phyloP scores from a whole-genome alignment of 768 basidiomycete species.

The Pluteus cervinus region DNA sequence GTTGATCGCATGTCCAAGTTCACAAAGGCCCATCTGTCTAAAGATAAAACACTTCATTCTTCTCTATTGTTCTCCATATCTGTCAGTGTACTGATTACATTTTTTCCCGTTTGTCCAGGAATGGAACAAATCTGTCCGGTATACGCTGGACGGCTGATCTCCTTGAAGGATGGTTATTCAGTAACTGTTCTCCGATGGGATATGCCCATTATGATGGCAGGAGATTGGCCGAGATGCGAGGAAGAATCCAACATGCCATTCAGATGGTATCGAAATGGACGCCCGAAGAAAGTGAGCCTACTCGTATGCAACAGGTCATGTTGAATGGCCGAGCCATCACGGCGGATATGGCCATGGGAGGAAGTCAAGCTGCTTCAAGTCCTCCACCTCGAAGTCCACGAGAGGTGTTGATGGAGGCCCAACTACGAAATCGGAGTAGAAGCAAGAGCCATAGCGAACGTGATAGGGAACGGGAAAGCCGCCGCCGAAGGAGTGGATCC shows the following conservation, averaged over 20 bases:
- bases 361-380: too few relatives aligned
- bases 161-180: conserved; percentile 53
- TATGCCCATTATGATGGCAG: conserved; percentile 42
- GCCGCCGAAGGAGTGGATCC: too few relatives aligned
- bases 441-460: too few relatives aligned
- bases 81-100: conserved; percentile 13
- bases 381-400: too few relatives aligned
- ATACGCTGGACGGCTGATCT: conserved; percentile 48
- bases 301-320: too few relatives aligned
- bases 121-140: conserved; percentile 46
- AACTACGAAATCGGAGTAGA: too few relatives aligned
- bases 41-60: neutral
- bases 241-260: conserved; percentile 52
- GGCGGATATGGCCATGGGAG: too few relatives aligned
- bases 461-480: too few relatives aligned
- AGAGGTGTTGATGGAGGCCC: too few relatives aligned
- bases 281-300: too few relatives aligned
- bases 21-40: neutral
- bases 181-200: conserved; percentile 59
- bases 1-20: neutral
- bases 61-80: conserved; percentile 2
- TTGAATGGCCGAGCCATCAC: too few relatives aligned
- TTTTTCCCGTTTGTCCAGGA: conserved; percentile 32
- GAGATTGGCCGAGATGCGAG: conserved; percentile 38
- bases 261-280: too few relatives aligned